These are phyloP conservation scores for Penicillium subrubescens DNA, from an alignment of 495 filamentous ascomycete species.

Conservation along the genomic window DNA sequence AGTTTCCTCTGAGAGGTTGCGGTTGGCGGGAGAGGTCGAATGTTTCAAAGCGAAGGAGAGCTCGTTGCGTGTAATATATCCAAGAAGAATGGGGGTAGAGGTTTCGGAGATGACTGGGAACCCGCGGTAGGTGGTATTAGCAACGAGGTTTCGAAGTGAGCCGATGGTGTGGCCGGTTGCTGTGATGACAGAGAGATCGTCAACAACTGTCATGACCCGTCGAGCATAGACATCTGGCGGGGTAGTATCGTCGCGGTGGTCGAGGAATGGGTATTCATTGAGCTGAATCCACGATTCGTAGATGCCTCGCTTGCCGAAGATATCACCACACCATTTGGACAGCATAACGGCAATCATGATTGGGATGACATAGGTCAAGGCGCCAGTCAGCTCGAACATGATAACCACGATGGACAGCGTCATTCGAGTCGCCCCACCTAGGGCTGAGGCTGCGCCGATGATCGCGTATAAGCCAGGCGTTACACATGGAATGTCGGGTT, in stretches of 20 bases:
- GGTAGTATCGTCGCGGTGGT: conserved; percentile 82
- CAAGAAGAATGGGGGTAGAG: conserved; percentile 68
- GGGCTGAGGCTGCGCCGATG: conserved; percentile 91
- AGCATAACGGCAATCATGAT: conserved; percentile 99
- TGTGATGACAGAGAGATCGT: conserved; percentile 86
- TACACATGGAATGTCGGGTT: conserved; percentile 86
- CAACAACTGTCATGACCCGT: conserved; percentile 88
- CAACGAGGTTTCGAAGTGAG: conserved; percentile 67
- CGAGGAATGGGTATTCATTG: conserved; percentile 94
- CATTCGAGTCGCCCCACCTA: conserved; percentile 97
- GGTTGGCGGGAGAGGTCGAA: conserved; percentile 43
- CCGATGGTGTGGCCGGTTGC: conserved; percentile 83
- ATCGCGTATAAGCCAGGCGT: conserved; percentile 96
- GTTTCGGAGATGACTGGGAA: conserved; percentile 87
- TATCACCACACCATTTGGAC: conserved; percentile 97
- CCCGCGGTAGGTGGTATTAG: conserved; percentile 77
- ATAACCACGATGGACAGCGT: conserved; percentile 97
- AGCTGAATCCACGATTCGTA: conserved; percentile 98
- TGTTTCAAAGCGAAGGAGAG: conserved; percentile 74
- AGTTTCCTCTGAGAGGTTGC: conserved; percentile 65
- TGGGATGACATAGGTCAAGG: conserved; percentile 92
- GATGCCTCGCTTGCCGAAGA: conserved; percentile 90
- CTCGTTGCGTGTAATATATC: conserved; percentile 93
- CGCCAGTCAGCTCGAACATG: conserved; percentile 98
- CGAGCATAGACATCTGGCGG: conserved; percentile 81